Conservation (phyloP, 139 green algal species). For the Chlorella sp. region DNA sequence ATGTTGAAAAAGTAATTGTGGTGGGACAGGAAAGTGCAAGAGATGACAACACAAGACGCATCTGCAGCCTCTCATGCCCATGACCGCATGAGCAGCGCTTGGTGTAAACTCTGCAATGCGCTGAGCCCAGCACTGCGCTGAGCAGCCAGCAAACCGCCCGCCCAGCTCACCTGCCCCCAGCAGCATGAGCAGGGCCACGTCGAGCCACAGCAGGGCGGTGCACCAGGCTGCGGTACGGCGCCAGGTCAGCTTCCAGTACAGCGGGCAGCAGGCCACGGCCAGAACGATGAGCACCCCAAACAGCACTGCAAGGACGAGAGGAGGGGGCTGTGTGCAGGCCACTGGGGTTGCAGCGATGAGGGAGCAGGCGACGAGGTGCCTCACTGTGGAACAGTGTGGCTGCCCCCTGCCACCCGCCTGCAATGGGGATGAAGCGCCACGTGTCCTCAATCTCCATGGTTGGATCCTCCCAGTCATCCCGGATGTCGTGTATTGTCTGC, state of each 20-base stretch:
- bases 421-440: constrained; percentile 25
- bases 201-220: constrained; percentile 31
- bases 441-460: background rate
- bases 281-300: constrained; percentile 36
- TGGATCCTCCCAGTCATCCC: background rate
- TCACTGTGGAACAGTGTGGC: too few relatives aligned
- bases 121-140: too few relatives aligned
- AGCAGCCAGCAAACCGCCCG: too few relatives aligned
- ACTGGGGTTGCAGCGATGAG: background rate
- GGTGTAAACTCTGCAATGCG: too few relatives aligned
- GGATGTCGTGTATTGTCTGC: background rate
- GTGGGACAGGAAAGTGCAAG: too few relatives aligned
- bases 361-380: too few relatives aligned
- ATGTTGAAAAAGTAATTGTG: too few relatives aligned
- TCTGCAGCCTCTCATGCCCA: too few relatives aligned
- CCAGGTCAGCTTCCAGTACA: background rate
- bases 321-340: background rate
- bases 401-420: too few relatives aligned
- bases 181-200: constrained; percentile 40
- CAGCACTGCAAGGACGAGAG: background rate
- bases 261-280: background rate
- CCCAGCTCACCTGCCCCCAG: constrained; percentile 31
- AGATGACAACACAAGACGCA: too few relatives aligned
- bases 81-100: too few relatives aligned
- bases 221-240: background rate